Evolutionary conservation across 1,139 yeast species (phyloP).

Genomic region (Scheffersomyces stambukii): DNA sequence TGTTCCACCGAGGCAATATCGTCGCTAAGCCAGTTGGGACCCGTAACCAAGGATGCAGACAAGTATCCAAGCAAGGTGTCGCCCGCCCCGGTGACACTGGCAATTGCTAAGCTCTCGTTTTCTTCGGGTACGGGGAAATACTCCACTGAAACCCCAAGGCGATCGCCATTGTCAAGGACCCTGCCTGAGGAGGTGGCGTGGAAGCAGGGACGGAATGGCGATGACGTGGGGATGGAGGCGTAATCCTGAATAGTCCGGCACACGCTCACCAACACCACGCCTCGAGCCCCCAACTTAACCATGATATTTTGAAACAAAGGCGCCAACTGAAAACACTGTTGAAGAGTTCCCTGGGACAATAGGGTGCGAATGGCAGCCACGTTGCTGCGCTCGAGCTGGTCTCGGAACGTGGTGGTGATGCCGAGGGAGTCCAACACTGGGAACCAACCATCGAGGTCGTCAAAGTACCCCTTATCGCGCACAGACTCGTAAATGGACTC

Average conservation of each 20-base stretch:
- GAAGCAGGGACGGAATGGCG: conserved; percentile 25
- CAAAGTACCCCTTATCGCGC: conserved; percentile 43
- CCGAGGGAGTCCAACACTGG: conserved; percentile 63
- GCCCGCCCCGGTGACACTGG: conserved; percentile 69
- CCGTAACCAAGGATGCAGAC: conserved; percentile 21
- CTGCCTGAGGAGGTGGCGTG: conserved; percentile 16
- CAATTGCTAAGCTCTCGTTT: conserved; percentile 26
- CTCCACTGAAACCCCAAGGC: conserved; percentile 55
- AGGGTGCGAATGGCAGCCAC: conserved; percentile 19
- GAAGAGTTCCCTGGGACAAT: conserved; percentile 53
- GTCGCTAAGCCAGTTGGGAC: conserved; percentile 21
- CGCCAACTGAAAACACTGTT: conserved; percentile 63
- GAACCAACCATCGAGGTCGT: conserved; percentile 69
- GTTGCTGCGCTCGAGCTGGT: conserved; percentile 23
- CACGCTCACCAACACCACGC: conserved; percentile 49
- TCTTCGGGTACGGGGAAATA: conserved; percentile 52
- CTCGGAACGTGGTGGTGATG: conserved; percentile 44
- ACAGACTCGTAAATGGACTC: conserved; percentile 51
- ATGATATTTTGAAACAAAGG: conserved; percentile 70
- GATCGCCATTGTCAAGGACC: conserved; percentile 12
- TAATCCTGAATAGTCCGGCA: conserved; percentile 25
- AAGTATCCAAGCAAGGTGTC: conserved; percentile 64
- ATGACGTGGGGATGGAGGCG: conserved; percentile 34
- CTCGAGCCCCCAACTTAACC: conserved; percentile 65
- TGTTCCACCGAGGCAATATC: conserved; percentile 23